Conservation (phyloP, 148 eudicot species). For the Cornus controversa region DNA sequence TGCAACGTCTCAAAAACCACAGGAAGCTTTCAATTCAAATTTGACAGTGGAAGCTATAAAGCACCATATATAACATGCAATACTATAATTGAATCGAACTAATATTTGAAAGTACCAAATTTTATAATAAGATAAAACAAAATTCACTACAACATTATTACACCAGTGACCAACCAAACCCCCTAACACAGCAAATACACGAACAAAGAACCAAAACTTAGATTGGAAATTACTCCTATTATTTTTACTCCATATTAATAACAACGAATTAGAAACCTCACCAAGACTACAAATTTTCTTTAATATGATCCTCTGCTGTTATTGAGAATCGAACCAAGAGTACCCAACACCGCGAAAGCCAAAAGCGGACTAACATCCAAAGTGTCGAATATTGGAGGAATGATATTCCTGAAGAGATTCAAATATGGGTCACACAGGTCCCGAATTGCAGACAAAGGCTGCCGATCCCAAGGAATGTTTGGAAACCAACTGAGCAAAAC, state of each 20-base stretch:
- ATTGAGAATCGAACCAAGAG: conserved; percentile 48
- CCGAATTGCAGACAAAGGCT: conserved; percentile 72
- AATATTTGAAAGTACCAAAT: neutral
- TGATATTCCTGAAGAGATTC: conserved; percentile 65
- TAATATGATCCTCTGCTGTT: conserved; percentile 36
- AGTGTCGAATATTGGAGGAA: conserved; percentile 63
- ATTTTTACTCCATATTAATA: neutral
- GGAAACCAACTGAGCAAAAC: conserved; percentile 68
- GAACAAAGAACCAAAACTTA: neutral
- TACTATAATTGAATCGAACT: neutral
- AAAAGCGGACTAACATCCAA: conserved; percentile 76
- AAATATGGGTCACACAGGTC: conserved; percentile 81
- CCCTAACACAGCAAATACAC: neutral
- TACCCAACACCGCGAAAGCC: conserved; percentile 66
- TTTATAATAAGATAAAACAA: neutral
- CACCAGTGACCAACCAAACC: neutral
- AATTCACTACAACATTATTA: neutral
- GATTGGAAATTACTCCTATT: neutral
- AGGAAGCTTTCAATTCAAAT: neutral
- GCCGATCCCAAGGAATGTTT: conserved; percentile 61
- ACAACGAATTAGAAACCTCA: neutral
- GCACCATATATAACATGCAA: neutral
- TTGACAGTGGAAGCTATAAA: neutral
- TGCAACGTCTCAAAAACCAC: neutral
- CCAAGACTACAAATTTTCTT: neutral